Evolutionary conservation across 169 alveolate species (phyloP).

Genomic region (Cryptosporidium bovis): DNA sequence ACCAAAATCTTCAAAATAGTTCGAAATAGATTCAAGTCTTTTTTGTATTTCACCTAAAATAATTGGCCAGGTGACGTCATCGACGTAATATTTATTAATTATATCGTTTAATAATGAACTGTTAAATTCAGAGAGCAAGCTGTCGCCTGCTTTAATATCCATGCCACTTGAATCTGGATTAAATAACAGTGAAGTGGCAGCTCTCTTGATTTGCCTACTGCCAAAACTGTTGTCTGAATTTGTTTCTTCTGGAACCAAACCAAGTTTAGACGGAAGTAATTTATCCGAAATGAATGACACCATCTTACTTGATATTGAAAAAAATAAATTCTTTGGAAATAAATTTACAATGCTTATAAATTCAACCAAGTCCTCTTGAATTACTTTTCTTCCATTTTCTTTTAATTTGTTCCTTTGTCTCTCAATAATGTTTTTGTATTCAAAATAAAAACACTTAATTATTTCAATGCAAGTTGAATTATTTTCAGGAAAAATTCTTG

Average conservation of each 20-base stretch:
- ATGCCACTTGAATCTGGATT: neutral
- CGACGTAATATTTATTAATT: neutral
- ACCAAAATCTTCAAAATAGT: neutral
- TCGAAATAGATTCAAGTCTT: slow-evolving; percentile 1
- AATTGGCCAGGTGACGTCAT: slow-evolving; percentile 48
- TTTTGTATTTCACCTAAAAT: slow-evolving; percentile 6
- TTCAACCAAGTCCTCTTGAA: slow-evolving; percentile 4
- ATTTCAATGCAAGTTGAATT: slow-evolving; percentile 19
- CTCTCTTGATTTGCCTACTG: neutral
- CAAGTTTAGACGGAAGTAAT: neutral
- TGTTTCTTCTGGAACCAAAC: neutral
- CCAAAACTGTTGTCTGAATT: neutral
- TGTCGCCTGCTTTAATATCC: neutral
- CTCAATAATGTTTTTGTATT: neutral
- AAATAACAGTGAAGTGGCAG: slow-evolving; percentile 10
- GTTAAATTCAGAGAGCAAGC: neutral
- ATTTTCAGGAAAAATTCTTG: slow-evolving; percentile 17
- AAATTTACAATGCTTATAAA: neutral
- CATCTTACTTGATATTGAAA: slow-evolving; percentile 8
- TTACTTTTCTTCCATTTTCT: slow-evolving; percentile 3
- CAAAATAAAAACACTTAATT: slow-evolving; percentile 4
- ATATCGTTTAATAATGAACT: neutral
- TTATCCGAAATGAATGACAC: slow-evolving; percentile 19
- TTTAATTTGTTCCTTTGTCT: neutral
- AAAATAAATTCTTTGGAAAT: slow-evolving; percentile 18